Evolutionary conservation across 495 filamentous ascomycete species (phyloP).

Genomic region (Podospora sp.): DNA sequence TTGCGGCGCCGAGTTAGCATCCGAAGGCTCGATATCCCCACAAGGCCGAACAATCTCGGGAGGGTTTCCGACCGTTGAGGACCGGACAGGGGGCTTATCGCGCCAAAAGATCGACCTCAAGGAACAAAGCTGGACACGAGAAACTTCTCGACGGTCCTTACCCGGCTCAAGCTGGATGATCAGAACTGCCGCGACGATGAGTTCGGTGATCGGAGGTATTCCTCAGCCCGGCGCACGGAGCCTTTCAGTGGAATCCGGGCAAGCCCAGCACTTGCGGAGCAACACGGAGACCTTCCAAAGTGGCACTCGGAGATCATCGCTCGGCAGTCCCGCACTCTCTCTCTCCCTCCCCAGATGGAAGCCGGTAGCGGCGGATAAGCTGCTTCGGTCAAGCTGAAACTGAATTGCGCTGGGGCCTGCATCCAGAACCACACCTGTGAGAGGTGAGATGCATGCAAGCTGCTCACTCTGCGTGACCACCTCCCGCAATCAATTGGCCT

Average conservation of each 20-base stretch:
- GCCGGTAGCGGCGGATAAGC: neutral
- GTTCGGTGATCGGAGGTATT: neutral
- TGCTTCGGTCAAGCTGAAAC: conserved; percentile 17
- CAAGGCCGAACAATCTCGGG: conserved; percentile 1
- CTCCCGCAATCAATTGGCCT: neutral
- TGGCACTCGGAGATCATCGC: neutral
- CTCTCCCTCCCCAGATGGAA: conserved; percentile 3
- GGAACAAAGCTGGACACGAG: neutral
- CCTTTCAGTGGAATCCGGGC: neutral
- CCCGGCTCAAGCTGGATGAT: neutral
- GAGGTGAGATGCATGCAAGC: conserved; percentile 12
- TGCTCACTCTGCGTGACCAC: neutral
- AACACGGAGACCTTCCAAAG: neutral
- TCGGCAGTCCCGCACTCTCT: conserved; percentile 11
- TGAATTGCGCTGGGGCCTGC: conserved; percentile 10
- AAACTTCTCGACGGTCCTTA: neutral
- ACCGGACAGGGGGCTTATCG: conserved; percentile 1
- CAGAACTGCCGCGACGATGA: neutral
- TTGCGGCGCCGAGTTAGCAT: no score
- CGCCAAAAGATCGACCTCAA: neutral
- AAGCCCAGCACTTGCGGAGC: neutral
- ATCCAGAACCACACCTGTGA: neutral
- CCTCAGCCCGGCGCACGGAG: neutral
- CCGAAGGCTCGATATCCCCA: neutral
- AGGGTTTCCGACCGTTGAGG: neutral